Evolutionary conservation across 495 filamentous ascomycete species (phyloP).

Genomic region (Lasiosphaeriaceae sp.): DNA sequence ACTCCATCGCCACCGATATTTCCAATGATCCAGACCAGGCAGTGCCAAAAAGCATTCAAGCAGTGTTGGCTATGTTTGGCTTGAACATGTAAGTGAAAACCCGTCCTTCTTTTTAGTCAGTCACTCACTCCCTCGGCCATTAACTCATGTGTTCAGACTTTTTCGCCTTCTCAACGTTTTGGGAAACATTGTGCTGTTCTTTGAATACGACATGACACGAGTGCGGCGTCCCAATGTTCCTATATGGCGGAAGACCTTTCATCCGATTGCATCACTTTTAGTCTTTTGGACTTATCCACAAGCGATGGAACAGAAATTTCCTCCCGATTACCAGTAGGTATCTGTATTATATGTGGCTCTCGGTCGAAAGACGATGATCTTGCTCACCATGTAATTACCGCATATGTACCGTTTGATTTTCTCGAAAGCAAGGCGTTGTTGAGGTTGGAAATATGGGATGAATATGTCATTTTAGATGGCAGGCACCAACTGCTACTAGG

Average conservation of each 20-base stretch:
- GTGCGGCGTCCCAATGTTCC: conserved; percentile 5
- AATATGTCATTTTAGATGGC: too few species aligned
- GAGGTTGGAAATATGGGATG: too few species aligned
- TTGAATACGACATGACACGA: conserved; percentile 18
- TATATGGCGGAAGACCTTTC: conserved; percentile 7
- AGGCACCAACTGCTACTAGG: too few species aligned
- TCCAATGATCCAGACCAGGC: neutral
- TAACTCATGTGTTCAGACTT: conserved; percentile 7
- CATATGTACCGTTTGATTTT: too few species aligned
- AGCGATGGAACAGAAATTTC: conserved; percentile 21
- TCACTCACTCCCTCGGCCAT: too few species aligned
- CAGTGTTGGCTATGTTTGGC: conserved; percentile 17
- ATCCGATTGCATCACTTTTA: conserved; percentile 9
- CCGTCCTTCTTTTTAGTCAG: too few species aligned
- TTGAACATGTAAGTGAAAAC: conserved; percentile 24
- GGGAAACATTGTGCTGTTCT: conserved; percentile 22
- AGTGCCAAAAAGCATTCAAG: conserved; percentile 6
- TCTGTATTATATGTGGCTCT: too few species aligned
- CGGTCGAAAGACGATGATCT: too few species aligned
- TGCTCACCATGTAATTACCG: too few species aligned
- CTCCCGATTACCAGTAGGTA: conserved; percentile 8
- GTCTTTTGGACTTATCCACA: conserved; percentile 31
- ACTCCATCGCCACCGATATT: conserved; percentile 12
- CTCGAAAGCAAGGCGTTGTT: too few species aligned
- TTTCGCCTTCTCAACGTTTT: conserved; percentile 25